Conservation (phyloP, 192 early-diverging fungal genomes). For the Coemansia umbellata region DNA sequence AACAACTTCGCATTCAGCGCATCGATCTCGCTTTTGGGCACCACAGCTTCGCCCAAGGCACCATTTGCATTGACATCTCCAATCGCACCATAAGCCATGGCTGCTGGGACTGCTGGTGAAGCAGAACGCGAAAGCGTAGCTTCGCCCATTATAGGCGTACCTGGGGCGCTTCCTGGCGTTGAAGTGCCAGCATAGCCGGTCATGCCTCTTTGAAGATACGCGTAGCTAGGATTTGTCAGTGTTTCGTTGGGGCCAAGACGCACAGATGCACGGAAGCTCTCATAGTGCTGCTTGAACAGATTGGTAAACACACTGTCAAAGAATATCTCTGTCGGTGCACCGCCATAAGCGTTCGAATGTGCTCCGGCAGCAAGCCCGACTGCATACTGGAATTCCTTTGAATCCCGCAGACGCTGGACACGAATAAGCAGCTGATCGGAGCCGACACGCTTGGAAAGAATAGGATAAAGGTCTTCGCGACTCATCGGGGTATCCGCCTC, state of each 20-base stretch:
- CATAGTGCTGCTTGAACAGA: conserved; percentile 76
- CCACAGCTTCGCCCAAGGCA: conserved; percentile 8
- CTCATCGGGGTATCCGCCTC: conserved; percentile 72
- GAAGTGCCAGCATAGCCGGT: conserved; percentile 19
- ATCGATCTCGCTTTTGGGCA: conserved; percentile 30
- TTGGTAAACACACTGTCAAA: conserved; percentile 85
- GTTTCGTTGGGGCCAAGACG: conserved; percentile 23
- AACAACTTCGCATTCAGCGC: conserved; percentile 17
- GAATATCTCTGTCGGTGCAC: conserved; percentile 62
- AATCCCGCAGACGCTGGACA: conserved; percentile 80
- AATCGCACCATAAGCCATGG: neutral
- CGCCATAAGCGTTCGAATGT: conserved; percentile 59
- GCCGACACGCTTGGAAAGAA: conserved; percentile 83
- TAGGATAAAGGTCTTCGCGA: conserved; percentile 66
- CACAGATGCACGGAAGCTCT: conserved; percentile 49
- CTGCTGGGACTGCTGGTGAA: conserved; percentile 14
- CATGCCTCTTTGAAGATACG: conserved; percentile 34
- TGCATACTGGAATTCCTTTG: conserved; percentile 73
- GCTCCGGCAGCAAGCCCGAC: conserved; percentile 59
- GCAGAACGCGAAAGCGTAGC: conserved; percentile 21
- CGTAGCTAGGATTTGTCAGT: conserved; percentile 33
- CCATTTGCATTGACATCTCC: conserved; percentile 1
- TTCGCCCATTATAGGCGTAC: conserved; percentile 22
- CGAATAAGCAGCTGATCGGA: conserved; percentile 80
- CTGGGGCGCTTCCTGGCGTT: conserved; percentile 20